phyloP scores from a whole-genome alignment of 805 yeast genomes.

The Hanseniaspora thailandica region DNA sequence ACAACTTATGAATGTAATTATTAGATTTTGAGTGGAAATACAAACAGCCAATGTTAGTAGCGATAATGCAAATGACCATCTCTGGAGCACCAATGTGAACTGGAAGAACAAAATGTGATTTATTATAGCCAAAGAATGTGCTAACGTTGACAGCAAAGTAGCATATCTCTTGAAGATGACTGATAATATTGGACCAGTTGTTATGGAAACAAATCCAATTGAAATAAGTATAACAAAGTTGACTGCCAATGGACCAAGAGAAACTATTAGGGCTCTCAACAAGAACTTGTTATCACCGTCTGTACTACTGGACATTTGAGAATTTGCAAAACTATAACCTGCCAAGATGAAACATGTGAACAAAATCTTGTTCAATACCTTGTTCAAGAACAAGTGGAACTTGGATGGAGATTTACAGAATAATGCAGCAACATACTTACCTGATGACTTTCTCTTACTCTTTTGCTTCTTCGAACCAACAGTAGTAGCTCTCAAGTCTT shows the following conservation, averaged over 20 bases:
- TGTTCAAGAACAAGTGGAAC: slow-evolving; percentile 25
- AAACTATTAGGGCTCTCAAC: slow-evolving; percentile 34
- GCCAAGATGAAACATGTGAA: slow-evolving; percentile 29
- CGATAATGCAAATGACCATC: slow-evolving; percentile 42
- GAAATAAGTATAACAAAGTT: slow-evolving; percentile 33
- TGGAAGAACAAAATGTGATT: slow-evolving; percentile 41
- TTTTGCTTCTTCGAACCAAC: slow-evolving; percentile 45
- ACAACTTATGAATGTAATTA: slow-evolving; percentile 37
- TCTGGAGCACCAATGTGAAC: slow-evolving; percentile 44
- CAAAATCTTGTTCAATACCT: slow-evolving; percentile 33
- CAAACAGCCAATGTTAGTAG: slow-evolving; percentile 44
- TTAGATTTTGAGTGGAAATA: slow-evolving; percentile 37
- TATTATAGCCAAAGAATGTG: slow-evolving; percentile 38
- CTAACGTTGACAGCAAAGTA: slow-evolving; percentile 37
- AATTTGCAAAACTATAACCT: slow-evolving; percentile 44
- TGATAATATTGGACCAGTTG: slow-evolving; percentile 39
- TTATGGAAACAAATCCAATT: slow-evolving; percentile 33
- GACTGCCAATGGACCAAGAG: slow-evolving; percentile 38
- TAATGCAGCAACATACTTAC: slow-evolving; percentile 4
- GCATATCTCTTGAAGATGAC: slow-evolving; percentile 35
- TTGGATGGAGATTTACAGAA: slow-evolving; percentile 31
- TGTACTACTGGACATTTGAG: slow-evolving; percentile 37
- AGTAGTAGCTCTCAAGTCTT: slow-evolving; percentile 40
- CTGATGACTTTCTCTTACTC: slow-evolving; percentile 31
- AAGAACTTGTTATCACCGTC: slow-evolving; percentile 32